Conservation (phyloP, 2,329 filamentous ascomycete species). For the Thielaviopsis ethacetica region DNA sequence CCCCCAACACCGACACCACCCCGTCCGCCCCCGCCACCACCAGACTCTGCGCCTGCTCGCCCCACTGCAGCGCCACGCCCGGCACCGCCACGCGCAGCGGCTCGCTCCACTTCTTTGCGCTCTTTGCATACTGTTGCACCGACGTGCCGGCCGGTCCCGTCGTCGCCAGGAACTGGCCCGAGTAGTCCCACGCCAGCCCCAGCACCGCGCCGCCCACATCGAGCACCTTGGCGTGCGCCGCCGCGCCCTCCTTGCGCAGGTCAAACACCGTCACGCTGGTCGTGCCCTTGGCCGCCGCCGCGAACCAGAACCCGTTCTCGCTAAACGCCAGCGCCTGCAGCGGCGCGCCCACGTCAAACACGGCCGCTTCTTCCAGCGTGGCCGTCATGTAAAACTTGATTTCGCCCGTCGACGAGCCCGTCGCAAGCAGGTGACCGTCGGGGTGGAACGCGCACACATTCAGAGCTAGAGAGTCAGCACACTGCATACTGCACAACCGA, state of each 20-base stretch:
- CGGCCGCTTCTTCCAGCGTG: constrained; percentile 58
- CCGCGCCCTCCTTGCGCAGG: constrained; percentile 76
- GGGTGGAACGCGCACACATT: constrained; percentile 79
- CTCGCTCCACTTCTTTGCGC: constrained; percentile 77
- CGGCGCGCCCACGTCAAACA: constrained; percentile 52
- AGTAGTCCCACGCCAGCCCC: constrained; percentile 79
- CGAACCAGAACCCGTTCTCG: constrained; percentile 94
- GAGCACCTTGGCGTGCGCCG: constrained; percentile 65
- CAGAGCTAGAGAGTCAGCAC: constrained; percentile 36
- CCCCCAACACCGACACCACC: constrained; percentile 42
- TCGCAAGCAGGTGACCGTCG: constrained; percentile 85
- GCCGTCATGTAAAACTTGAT: constrained; percentile 84
- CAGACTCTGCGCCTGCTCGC: constrained; percentile 54
- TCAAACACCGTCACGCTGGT: constrained; percentile 78
- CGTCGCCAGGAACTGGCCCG: constrained; percentile 77
- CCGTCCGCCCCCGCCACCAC: constrained; percentile 62
- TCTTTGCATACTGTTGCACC: constrained; percentile 81
- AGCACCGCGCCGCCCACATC: constrained; percentile 68
- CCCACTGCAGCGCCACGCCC: constrained; percentile 63
- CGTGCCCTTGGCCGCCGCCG: constrained; percentile 62
- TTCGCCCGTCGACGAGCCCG: constrained; percentile 61
- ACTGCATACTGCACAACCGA: background rate
- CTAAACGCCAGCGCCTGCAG: constrained; percentile 72
- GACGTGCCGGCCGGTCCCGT: constrained; percentile 66
- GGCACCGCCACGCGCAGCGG: constrained; percentile 61